These are phyloP conservation scores for Collybia sordida DNA, from an alignment of 768 basidiomycete genomes.

Conservation along the genomic window DNA sequence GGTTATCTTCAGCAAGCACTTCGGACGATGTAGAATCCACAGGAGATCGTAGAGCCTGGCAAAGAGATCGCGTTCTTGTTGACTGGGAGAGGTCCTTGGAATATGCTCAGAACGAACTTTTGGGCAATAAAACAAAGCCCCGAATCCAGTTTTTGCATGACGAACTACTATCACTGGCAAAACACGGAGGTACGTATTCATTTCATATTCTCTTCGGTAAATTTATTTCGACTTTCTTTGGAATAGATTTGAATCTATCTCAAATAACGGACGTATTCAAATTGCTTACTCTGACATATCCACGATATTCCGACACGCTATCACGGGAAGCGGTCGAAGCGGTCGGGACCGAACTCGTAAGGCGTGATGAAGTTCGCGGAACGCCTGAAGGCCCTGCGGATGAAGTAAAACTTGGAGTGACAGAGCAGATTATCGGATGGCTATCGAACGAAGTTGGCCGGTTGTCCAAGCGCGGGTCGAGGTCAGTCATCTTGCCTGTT, in stretches of 20 bases:
- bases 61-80: conserved; percentile 47
- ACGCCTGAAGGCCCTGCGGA: conserved; percentile 34
- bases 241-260: conserved; percentile 55
- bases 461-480: conserved; percentile 52
- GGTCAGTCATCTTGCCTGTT: conserved; percentile 44
- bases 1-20: conserved; percentile 50
- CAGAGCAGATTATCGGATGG: conserved; percentile 78
- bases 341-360: conserved; percentile 63
- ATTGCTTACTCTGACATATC: conserved; percentile 73
- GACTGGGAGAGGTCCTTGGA: conserved; percentile 58
- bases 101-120: conserved; percentile 48
- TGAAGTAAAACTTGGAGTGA: conserved; percentile 54
- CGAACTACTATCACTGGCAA: conserved; percentile 55
- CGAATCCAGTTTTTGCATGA: conserved; percentile 63
- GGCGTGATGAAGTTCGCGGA: conserved; percentile 57
- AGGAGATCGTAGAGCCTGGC: conserved; percentile 39
- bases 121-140: conserved; percentile 52
- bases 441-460: conserved; percentile 63
- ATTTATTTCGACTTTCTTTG: neutral
- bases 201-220: conserved; percentile 4
- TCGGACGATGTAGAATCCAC: conserved; percentile 31
- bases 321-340: conserved; percentile 74
- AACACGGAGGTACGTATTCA: conserved; percentile 50
- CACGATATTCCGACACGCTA: conserved; percentile 70
- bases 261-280: conserved; percentile 71